These are phyloP conservation scores for Leptographium galeiforme DNA, from an alignment of 2,329 filamentous ascomycete species.

Conservation along the genomic window DNA sequence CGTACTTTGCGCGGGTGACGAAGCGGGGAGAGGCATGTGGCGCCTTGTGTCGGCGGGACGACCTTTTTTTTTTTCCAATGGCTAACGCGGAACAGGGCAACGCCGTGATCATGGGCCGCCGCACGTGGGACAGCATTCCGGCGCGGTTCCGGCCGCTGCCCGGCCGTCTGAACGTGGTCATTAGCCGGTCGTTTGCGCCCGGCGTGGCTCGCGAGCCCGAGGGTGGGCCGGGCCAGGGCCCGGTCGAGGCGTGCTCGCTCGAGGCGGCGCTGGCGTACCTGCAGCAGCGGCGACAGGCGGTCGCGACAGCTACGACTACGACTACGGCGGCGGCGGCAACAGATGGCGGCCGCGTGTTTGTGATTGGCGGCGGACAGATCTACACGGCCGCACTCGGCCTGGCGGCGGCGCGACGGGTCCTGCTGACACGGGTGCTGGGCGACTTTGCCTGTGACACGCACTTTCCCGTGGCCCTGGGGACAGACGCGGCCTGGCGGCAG, in stretches of 20 bases:
- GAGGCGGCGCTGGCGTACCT: slow-evolving; percentile 39
- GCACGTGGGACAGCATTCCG: slow-evolving; percentile 91
- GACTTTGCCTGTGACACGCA: slow-evolving; percentile 68
- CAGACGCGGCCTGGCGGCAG: slow-evolving; percentile 36
- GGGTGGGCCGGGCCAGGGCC: slow-evolving; percentile 17
- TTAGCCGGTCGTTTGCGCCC: slow-evolving; percentile 42
- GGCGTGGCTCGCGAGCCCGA: slow-evolving; percentile 5
- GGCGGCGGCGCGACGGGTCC: slow-evolving; percentile 43
- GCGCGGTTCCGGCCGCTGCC: slow-evolving; percentile 63
- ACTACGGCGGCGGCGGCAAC: no score
- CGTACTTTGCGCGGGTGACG: slow-evolving; percentile 85
- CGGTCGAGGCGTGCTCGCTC: slow-evolving; percentile 45
- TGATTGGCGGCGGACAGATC: slow-evolving; percentile 83
- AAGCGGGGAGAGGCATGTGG: slow-evolving; percentile 37
- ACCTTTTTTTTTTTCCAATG: background rate
- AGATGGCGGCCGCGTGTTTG: slow-evolving; percentile 49
- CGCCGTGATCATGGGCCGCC: slow-evolving; percentile 92
- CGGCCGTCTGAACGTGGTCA: slow-evolving; percentile 68
- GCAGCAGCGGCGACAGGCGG: background rate
- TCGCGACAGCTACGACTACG: background rate
- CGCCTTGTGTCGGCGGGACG: background rate
- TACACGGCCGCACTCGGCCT: slow-evolving; percentile 58
- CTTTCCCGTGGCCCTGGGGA: slow-evolving; percentile 48
- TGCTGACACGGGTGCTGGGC: slow-evolving; percentile 54
- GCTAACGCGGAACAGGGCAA: slow-evolving; percentile 26